A percentile compares a stretch with the other conserved stretches of the same genome.
Conservation (phyloP, 352 stramenopile species). For the Phytophthora citricola region DNA sequence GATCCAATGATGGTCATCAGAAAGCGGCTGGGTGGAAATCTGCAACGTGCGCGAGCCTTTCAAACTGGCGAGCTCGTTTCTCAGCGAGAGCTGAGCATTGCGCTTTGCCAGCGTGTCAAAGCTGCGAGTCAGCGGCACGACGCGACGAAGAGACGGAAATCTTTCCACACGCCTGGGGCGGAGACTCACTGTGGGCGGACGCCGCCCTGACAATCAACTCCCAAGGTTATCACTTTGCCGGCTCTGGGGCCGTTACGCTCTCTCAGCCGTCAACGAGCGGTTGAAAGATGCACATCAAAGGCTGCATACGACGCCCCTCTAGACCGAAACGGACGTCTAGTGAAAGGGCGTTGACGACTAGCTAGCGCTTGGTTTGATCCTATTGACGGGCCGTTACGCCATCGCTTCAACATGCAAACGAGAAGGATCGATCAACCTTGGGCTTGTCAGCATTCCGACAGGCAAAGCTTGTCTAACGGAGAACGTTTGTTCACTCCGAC, state of each 20-base stretch:
- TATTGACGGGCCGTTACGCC: conserved; percentile 17
- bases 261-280: conserved; percentile 9
- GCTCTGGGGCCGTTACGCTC: conserved; percentile 21
- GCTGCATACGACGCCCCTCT: conserved; percentile 19
- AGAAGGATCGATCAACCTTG: not conserved
- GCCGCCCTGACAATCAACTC: conserved; percentile 20
- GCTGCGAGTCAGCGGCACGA: conserved; percentile 20
- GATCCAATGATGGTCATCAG: conserved; percentile 34
- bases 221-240: not conserved
- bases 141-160: conserved; percentile 27
- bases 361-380: conserved; percentile 16
- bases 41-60: not conserved
- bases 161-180: conserved; percentile 14
- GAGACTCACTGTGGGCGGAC: not conserved
- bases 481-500: too few relatives aligned
- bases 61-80: conserved; percentile 25
- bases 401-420: not conserved
- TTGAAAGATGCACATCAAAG: conserved; percentile 36
- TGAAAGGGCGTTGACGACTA: conserved; percentile 34
- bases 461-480: too few relatives aligned
- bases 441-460: too few relatives aligned
- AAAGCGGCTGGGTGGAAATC: conserved; percentile 14
- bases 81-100: conserved; percentile 19
- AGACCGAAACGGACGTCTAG: conserved; percentile 31
- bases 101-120: conserved; percentile 20